Base-by-base conservation (phyloP, 306 rosid genomes). In the Pyrus bretschneideri region DNA sequence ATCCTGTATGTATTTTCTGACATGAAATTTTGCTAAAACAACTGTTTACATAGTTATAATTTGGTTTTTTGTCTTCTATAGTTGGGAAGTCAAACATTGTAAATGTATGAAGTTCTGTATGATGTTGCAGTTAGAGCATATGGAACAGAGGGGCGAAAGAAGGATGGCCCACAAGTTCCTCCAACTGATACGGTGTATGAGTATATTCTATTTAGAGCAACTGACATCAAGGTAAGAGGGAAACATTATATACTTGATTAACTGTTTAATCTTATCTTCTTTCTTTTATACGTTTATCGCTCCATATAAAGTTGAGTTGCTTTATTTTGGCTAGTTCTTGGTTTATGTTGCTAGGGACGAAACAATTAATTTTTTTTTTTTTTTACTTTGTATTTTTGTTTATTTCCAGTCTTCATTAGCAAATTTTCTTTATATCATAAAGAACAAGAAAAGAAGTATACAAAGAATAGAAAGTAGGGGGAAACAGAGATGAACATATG, bases 81-180 rank as follows among this genome's bases (percentile, higher is more conserved):
- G 10, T 68, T 67, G 38, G 42, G 57, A 75, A 76, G 69, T 67
- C 69, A 78, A 42, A 29, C 23, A 44, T 76, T 58, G 46, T 51
- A 67, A 81, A 80, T 69, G 11, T 79, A 40, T 71, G 59, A 46
- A 40, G 10, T 65, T 54, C 10, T 65, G 11, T 71, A 13, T 79
- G 85, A 77, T 40, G 38, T 86, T 86, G 59, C 91, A 93, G 97
- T 93, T 70, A 85, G 85, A 72, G 90, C 93, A 23, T 89, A 77
- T 69, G 96, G 97, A 79, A 90, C 97, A 9, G 96, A 93, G 85
- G 96, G 94, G 73, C 80, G 96, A 58, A 86, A 83, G 80, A 87
- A 80, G 49, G 92, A 93, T 83, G 93, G 92, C 25, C 85, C 86
- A 40, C 91, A 93, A 81, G 72, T 93, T 86, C 87, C 86, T 75